Percentiles rank a stretch among this genome's conserved stretches.
Conservation (phyloP, 805 yeast genomes). For the Hemisphaericaspora nanyangensis region DNA sequence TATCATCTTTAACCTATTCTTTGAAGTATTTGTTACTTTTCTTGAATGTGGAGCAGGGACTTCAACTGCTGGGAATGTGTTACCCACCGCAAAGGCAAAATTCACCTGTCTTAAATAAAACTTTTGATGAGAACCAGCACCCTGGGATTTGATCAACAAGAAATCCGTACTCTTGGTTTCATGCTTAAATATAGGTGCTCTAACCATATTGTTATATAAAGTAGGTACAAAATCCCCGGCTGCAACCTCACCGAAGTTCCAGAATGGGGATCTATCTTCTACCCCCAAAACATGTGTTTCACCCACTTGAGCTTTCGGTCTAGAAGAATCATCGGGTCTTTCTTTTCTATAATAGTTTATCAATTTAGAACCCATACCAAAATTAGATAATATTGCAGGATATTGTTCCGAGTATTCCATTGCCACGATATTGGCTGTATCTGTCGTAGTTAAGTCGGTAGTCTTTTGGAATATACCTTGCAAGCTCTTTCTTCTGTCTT, state of each 20-base stretch:
- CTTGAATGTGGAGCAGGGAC: constrained; percentile 98
- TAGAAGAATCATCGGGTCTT: constrained; percentile 70
- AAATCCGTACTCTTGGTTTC: constrained; percentile 79
- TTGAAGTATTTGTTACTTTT: constrained; percentile 88
- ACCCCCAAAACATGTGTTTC: constrained; percentile 96
- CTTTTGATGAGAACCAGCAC: constrained; percentile 68
- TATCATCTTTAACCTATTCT: constrained; percentile 88
- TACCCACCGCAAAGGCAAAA: constrained; percentile 83
- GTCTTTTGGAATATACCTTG: constrained; percentile 69
- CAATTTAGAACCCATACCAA: constrained; percentile 94
- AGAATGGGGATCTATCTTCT: constrained; percentile 93
- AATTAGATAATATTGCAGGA: constrained; percentile 78
- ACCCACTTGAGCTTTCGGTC: constrained; percentile 87
- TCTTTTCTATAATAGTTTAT: constrained; percentile 90
- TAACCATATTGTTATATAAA: constrained; percentile 79
- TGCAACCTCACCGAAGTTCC: constrained; percentile 97
- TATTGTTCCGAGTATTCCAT: constrained; percentile 89
- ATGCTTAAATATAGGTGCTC: constrained; percentile 93
- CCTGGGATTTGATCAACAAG: constrained; percentile 71
- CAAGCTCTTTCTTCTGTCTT: constrained; percentile 79
- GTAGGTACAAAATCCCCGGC: constrained; percentile 94
- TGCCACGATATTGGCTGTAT: constrained; percentile 69
- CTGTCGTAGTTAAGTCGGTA: constrained; percentile 78
- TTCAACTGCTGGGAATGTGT: constrained; percentile 87
- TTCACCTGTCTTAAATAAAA: constrained; percentile 68